Percentiles rank a stretch among this genome's conserved stretches.
phyloP scores from a whole-genome alignment of 495 filamentous ascomycete species.

The Penicillium bovifimosum region DNA sequence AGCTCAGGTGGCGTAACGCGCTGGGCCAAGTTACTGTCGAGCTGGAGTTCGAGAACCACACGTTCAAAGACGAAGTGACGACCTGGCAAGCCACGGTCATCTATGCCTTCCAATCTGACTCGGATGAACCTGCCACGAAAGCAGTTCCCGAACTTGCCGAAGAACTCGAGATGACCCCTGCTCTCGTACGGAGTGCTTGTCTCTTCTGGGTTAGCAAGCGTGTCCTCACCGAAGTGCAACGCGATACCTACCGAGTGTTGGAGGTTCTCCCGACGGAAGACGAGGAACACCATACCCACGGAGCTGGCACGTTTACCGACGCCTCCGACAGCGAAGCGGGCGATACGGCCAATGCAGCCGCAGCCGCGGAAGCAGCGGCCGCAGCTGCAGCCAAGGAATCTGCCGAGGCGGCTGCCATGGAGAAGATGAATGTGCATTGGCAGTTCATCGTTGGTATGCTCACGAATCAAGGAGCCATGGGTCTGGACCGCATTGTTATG shows the following conservation, averaged over 20 bases:
- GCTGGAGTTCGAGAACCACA: conserved; percentile 77
- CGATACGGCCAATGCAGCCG: conserved; percentile 33
- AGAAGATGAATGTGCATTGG: conserved; percentile 82
- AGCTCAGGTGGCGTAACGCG: conserved; percentile 80
- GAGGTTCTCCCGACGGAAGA: conserved; percentile 52
- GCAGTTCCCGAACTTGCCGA: conserved; percentile 58
- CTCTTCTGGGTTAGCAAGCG: conserved; percentile 79
- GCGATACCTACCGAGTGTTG: conserved; percentile 56
- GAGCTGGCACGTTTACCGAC: conserved; percentile 4
- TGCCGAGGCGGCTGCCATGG: conserved; percentile 50
- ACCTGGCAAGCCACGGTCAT: conserved; percentile 91
- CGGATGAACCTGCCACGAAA: conserved; percentile 34
- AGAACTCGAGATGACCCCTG: conserved; percentile 67
- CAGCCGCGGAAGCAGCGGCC: conserved; percentile 48
- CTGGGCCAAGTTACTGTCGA: conserved; percentile 76
- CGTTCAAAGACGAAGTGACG: conserved; percentile 64
- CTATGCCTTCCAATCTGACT: conserved; percentile 65
- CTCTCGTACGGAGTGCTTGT: conserved; percentile 70
- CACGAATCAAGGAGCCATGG: conserved; percentile 82
- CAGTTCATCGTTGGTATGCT: conserved; percentile 92
- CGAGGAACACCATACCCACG: conserved; percentile 26
- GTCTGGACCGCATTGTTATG: conserved; percentile 74
- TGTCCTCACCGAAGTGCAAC: conserved; percentile 58
- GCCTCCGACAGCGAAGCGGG: conserved; percentile 34
- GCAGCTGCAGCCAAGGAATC: conserved; percentile 41